phyloP scores from a whole-genome alignment of 352 stramenopile species.

The Phytophthora nicotianae region DNA sequence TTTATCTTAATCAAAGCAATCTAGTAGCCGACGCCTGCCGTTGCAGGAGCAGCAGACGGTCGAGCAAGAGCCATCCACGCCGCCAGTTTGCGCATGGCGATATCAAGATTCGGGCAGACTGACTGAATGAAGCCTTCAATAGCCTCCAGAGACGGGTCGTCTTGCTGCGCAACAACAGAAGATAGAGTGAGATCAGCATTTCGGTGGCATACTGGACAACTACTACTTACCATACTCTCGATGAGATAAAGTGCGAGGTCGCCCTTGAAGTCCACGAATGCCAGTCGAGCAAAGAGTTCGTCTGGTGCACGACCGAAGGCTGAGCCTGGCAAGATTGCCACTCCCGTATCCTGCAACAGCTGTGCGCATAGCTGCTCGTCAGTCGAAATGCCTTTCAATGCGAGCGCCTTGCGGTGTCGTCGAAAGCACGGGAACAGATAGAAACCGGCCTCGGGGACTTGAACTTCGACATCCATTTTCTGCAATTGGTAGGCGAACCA shows the following conservation, averaged over 20 bases:
- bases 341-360: slow-evolving; percentile 82
- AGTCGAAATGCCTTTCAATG: slow-evolving; percentile 64
- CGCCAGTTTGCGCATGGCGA: slow-evolving; percentile 79
- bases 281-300: slow-evolving; percentile 82
- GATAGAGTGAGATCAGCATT: slow-evolving; percentile 14
- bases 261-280: slow-evolving; percentile 90
- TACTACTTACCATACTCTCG: slow-evolving; percentile 76
- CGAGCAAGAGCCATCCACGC: slow-evolving; percentile 61
- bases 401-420: slow-evolving; percentile 67
- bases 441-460: slow-evolving; percentile 78
- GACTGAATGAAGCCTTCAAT: slow-evolving; percentile 89
- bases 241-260: slow-evolving; percentile 88
- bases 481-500: slow-evolving; percentile 87
- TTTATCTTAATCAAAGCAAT: slow-evolving; percentile 13
- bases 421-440: slow-evolving; percentile 88
- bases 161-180: slow-evolving; percentile 45
- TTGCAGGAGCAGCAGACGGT: slow-evolving; percentile 27
- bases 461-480: slow-evolving; percentile 85
- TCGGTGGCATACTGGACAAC: slow-evolving; percentile 4
- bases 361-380: slow-evolving; percentile 79
- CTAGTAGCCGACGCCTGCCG: slow-evolving; percentile 12
- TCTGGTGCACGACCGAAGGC: slow-evolving; percentile 78
- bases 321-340: slow-evolving; percentile 85
- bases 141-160: slow-evolving; percentile 68
- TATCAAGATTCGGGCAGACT: slow-evolving; percentile 86